Conservation (phyloP, 768 basidiomycete species). For the Phanerochaete sordida region DNA sequence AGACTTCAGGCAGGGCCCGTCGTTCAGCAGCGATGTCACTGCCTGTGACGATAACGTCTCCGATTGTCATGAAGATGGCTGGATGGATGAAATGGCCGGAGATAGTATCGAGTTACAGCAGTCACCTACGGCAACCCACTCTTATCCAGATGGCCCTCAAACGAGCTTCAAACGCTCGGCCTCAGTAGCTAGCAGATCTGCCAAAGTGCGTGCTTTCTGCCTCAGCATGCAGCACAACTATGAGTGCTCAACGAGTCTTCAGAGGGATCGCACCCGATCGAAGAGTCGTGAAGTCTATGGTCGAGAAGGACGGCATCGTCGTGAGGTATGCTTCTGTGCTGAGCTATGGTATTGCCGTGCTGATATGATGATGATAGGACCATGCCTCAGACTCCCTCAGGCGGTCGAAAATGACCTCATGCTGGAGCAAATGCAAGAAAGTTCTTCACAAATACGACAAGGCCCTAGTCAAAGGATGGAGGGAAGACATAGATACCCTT, state of each 20-base stretch:
- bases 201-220: too few species aligned
- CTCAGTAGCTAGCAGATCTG: too few species aligned
- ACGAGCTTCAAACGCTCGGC: too few species aligned
- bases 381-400: background rate
- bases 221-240: too few species aligned
- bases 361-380: background rate
- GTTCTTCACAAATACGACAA: constrained; percentile 8
- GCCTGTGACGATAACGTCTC: background rate
- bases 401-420: background rate
- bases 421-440: constrained; percentile 1
- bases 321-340: background rate
- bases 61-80: background rate
- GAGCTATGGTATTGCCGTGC: too few species aligned
- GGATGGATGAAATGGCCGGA: background rate
- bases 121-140: background rate
- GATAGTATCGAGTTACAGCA: background rate
- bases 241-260: too few species aligned
- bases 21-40: background rate
- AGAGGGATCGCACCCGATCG: too few species aligned
- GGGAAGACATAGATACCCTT: constrained; percentile 23
- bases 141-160: background rate
- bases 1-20: background rate
- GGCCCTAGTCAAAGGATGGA: constrained; percentile 16
- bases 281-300: too few species aligned
- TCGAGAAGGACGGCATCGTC: too few species aligned